Conservation (phyloP, 768 basidiomycete species). For the Leucocoprinus leucothites region DNA sequence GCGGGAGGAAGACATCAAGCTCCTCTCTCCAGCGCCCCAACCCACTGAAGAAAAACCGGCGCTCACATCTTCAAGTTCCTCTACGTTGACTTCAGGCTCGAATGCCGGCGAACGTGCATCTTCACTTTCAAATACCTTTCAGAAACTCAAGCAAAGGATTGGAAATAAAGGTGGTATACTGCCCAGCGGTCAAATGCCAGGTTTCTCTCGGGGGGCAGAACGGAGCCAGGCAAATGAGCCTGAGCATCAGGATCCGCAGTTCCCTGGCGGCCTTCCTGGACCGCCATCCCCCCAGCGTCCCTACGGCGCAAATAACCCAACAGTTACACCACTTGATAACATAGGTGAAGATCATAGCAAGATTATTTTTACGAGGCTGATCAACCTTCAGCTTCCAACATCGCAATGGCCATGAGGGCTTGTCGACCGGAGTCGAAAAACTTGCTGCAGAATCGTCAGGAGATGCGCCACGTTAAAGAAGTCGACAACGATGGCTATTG, state of each 20-base stretch:
- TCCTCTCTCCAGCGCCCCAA: constrained; percentile 7
- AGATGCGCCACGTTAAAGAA: constrained; percentile 72
- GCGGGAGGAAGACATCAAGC: neutral
- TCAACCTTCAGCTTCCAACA: constrained; percentile 48
- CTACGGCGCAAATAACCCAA: constrained; percentile 6
- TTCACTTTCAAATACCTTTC: constrained; percentile 19
- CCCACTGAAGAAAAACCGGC: neutral
- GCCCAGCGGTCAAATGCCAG: neutral
- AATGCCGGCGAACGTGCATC: constrained; percentile 6
- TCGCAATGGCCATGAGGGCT: constrained; percentile 67
- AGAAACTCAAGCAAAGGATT: constrained; percentile 27
- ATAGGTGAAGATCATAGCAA: constrained; percentile 31
- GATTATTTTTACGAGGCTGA: neutral
- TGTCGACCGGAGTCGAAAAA: constrained; percentile 67
- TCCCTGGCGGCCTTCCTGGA: constrained; percentile 5
- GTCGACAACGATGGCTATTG: constrained; percentile 81
- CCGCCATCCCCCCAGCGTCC: neutral
- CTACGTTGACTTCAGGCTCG: neutral
- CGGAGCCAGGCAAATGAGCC: neutral
- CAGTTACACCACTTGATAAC: constrained; percentile 37
- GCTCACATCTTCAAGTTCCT: neutral
- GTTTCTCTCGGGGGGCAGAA: neutral
- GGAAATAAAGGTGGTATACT: constrained; percentile 16
- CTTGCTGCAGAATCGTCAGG: constrained; percentile 58
- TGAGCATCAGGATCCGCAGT: neutral